A percentile compares a stretch with the other conserved stretches of the same genome.
Evolutionary conservation across 1,284 basidiomycete species (phyloP).

Genomic region (Exobasidium cylindrosporum): DNA sequence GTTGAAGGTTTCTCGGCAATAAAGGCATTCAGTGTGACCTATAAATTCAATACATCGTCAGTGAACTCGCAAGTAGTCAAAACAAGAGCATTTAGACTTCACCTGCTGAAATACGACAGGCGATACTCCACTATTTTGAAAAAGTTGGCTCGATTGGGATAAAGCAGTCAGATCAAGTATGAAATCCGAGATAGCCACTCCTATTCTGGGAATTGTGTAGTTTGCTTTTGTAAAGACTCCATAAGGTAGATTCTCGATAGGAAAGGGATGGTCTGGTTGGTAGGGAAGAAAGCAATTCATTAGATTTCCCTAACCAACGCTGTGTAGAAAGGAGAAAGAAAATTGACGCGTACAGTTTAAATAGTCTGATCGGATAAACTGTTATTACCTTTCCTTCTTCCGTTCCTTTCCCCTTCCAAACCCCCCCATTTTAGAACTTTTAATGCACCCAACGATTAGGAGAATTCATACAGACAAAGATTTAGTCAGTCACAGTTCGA

Average conservation of each 20-base stretch:
- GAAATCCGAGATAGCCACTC: slow-evolving; percentile 31
- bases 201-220: slow-evolving; percentile 11
- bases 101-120: slow-evolving; percentile 2
- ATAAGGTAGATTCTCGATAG: slow-evolving; percentile 37
- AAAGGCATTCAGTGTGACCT: slow-evolving; percentile 21
- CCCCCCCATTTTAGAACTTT: too few relatives aligned
- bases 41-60: too few relatives aligned
- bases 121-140: not conserved
- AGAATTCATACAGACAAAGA: too few relatives aligned
- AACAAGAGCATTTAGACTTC: not conserved
- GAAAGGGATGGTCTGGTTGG: slow-evolving; percentile 25
- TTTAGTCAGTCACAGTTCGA: too few relatives aligned
- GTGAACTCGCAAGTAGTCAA: too few relatives aligned
- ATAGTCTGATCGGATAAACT: too few relatives aligned
- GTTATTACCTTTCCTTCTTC: too few relatives aligned
- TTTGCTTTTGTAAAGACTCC: slow-evolving; percentile 25
- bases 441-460: too few relatives aligned
- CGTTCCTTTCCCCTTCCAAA: too few relatives aligned
- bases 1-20: slow-evolving; percentile 13
- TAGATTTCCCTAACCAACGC: too few relatives aligned
- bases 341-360: too few relatives aligned
- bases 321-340: not conserved
- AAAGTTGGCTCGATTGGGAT: slow-evolving; percentile 9
- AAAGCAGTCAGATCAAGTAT: slow-evolving; percentile 32
- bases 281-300: slow-evolving; percentile 16